Evolutionary conservation across 2,329 filamentous ascomycete species (phyloP).

Genomic region (Colletotrichum tabaci): DNA sequence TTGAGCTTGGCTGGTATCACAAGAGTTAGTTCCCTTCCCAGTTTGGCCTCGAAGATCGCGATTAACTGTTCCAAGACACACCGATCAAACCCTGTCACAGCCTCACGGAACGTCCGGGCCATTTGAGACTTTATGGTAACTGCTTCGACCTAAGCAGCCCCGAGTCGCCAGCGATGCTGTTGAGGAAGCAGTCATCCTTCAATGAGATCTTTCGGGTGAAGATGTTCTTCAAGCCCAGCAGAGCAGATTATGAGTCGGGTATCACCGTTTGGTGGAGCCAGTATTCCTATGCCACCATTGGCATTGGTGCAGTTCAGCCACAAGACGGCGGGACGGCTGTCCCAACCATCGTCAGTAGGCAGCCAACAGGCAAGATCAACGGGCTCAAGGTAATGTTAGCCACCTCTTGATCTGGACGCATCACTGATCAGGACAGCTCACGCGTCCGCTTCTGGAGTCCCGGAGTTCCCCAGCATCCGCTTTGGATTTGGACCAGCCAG

Average conservation of each 20-base stretch:
- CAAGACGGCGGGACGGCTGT: slow-evolving; percentile 27
- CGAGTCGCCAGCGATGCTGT: slow-evolving; percentile 65
- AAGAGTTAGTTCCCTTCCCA: slow-evolving; percentile 48
- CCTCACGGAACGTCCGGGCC: slow-evolving; percentile 58
- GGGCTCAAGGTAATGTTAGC: slow-evolving; percentile 39
- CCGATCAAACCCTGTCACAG: slow-evolving; percentile 63
- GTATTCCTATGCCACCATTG: slow-evolving; percentile 53
- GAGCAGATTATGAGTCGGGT: slow-evolving; percentile 64
- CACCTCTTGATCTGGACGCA: neutral
- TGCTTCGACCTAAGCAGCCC: slow-evolving; percentile 67
- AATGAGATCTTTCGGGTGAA: slow-evolving; percentile 58
- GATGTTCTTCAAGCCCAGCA: slow-evolving; percentile 62
- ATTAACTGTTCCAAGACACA: slow-evolving; percentile 55
- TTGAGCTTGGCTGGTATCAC: slow-evolving; percentile 57
- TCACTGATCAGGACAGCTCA: slow-evolving; percentile 25
- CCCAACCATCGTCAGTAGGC: slow-evolving; percentile 42
- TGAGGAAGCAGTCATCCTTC: slow-evolving; percentile 67
- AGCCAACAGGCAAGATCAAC: slow-evolving; percentile 45
- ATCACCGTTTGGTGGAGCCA: slow-evolving; percentile 69
- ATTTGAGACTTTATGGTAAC: slow-evolving; percentile 65
- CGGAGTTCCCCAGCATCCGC: neutral
- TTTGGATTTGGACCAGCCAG: slow-evolving; percentile 20
- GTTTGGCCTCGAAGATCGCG: neutral
- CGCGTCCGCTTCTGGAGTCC: slow-evolving; percentile 24
- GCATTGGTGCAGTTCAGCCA: slow-evolving; percentile 46